Percentiles rank a stretch among this genome's conserved stretches.
These are phyloP conservation scores for Ministeria vibrans DNA, from an alignment of 78 protist species.

Conservation along the genomic window DNA sequence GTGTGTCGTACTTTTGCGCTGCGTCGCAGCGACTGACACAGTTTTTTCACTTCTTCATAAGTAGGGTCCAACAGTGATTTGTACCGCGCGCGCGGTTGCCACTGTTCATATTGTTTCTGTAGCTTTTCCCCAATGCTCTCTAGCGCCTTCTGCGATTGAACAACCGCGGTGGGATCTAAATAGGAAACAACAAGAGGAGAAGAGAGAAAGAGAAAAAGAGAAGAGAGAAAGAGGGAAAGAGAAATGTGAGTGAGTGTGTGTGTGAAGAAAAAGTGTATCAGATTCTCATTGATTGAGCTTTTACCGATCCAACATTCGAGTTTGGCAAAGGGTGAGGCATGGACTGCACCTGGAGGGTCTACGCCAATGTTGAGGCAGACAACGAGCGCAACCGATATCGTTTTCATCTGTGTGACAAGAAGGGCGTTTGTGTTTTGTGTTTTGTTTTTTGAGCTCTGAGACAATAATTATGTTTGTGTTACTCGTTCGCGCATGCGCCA, in stretches of 20 bases:
- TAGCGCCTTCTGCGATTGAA: conserved; percentile 70
- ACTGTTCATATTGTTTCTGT: conserved; percentile 73
- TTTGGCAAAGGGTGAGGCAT: conserved; percentile 76
- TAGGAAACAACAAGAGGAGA: too few species aligned
- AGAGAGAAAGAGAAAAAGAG: not conserved
- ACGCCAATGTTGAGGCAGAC: conserved; percentile 92
- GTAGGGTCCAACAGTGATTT: conserved; percentile 40
- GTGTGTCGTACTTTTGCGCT: too few species aligned
- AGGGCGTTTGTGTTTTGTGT: too few species aligned
- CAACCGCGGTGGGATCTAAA: too few species aligned
- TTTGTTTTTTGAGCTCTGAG: too few species aligned
- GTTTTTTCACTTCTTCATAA: conserved; percentile 53
- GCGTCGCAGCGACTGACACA: conserved; percentile 66
- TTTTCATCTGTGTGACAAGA: conserved; percentile 30
- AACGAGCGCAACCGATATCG: conserved; percentile 80
- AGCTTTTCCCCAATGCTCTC: conserved; percentile 73
- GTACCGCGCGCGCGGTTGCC: conserved; percentile 66
- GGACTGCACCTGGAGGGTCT: conserved; percentile 92
- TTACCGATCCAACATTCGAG: conserved; percentile 82
- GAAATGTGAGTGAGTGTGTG: not conserved
- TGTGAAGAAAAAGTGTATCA: not conserved
- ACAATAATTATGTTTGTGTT: too few species aligned
- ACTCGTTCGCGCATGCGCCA: too few species aligned
- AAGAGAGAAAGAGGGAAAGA: not conserved
- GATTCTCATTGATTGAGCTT: not conserved